Evolutionary conservation across 2,329 filamentous ascomycete species (phyloP).

Genomic region (Trichoderma aggressivum): DNA sequence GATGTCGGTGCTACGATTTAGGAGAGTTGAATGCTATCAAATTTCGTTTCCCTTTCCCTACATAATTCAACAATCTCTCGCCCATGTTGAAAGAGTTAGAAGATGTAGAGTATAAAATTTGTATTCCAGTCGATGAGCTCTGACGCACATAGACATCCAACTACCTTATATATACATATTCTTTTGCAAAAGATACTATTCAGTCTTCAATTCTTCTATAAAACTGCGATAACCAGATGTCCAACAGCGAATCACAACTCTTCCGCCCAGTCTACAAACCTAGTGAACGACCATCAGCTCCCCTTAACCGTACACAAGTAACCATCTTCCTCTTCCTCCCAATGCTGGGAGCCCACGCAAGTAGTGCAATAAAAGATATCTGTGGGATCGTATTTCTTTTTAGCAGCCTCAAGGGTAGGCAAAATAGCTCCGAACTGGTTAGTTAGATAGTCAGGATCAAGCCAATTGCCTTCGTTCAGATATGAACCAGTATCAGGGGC

Average conservation of each 20-base stretch:
- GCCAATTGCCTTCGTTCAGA: not conserved
- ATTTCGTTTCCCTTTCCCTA: not conserved
- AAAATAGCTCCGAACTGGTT: not conserved
- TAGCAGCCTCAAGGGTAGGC: not conserved
- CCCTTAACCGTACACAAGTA: not conserved
- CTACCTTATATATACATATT: no score
- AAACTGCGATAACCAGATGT: not conserved
- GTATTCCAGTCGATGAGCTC: not conserved
- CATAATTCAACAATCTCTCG: not conserved
- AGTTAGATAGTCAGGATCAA: not conserved
- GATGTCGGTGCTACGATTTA: not conserved
- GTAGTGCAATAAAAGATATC: not conserved
- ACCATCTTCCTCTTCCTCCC: not conserved
- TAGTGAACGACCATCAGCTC: not conserved
- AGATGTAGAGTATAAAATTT: not conserved
- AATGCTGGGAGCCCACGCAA: not conserved
- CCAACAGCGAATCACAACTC: not conserved
- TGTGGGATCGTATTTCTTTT: not conserved
- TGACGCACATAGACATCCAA: no score
- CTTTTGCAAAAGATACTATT: not conserved
- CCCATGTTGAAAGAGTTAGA: not conserved
- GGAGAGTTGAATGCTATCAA: not conserved
- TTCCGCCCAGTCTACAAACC: not conserved
- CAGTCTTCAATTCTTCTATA: no score
- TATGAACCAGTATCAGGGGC: not conserved